Percentiles rank a stretch among this genome's conserved stretches.
Evolutionary conservation across 805 yeast genomes (phyloP).

Genomic region (Candida sonorensis): DNA sequence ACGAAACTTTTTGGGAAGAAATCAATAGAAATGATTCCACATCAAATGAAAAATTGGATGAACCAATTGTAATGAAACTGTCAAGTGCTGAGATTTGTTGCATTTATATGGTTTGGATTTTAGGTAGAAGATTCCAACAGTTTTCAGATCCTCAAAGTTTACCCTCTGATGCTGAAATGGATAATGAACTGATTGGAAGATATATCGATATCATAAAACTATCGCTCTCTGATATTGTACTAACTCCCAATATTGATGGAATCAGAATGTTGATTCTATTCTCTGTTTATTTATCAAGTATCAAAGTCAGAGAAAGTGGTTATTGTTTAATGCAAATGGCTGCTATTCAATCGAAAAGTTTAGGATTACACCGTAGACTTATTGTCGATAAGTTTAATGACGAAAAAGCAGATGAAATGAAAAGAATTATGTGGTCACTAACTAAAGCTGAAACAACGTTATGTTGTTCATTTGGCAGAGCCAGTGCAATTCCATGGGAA

Average conservation of each 20-base stretch:
- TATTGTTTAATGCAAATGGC: conserved; percentile 42
- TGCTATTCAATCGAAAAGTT: conserved; percentile 38
- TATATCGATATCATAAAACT: conserved; percentile 36
- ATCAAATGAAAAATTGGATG: conserved; percentile 1
- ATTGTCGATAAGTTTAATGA: conserved; percentile 28
- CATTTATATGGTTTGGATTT: conserved; percentile 40
- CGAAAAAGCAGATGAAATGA: conserved; percentile 33
- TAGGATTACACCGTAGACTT: conserved; percentile 39
- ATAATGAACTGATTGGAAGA: conserved; percentile 23
- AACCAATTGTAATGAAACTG: conserved; percentile 15
- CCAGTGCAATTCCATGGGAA: conserved; percentile 36
- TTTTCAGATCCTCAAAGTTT: conserved; percentile 20
- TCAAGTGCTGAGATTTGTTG: conserved; percentile 34
- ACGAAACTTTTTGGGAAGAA: conserved; percentile 35
- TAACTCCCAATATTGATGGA: conserved; percentile 39
- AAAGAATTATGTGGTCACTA: conserved; percentile 38
- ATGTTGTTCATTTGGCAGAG: conserved; percentile 40
- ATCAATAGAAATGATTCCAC: conserved; percentile 10
- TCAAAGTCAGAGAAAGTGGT: conserved; percentile 40
- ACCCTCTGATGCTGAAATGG: conserved; percentile 17
- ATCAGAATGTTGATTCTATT: conserved; percentile 36
- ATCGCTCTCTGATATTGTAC: conserved; percentile 35
- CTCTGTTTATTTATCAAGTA: conserved; percentile 37
- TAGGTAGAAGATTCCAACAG: conserved; percentile 29
- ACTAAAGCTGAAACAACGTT: conserved; percentile 34